These are phyloP conservation scores for Solanum verrucosum DNA, from an alignment of 257 asterid genomes.

Conservation along the genomic window DNA sequence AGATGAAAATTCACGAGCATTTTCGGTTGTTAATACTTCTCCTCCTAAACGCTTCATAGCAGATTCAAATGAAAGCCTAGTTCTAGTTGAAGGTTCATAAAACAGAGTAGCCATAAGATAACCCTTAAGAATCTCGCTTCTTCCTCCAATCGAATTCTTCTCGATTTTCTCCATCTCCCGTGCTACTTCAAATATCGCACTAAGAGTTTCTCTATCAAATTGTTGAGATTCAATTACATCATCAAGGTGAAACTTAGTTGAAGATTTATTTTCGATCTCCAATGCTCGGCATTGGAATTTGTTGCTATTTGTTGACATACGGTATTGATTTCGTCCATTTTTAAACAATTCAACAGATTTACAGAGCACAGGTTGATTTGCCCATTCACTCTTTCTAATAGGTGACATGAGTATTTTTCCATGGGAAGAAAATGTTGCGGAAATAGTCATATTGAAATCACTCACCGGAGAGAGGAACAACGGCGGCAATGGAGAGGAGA, in stretches of 20 bases:
- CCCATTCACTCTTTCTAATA: background rate
- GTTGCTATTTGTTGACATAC: conserved; percentile 2
- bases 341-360: background rate
- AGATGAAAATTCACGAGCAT: conserved; percentile 92
- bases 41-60: conserved; percentile 89
- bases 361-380: background rate
- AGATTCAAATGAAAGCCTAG: conserved; percentile 96
- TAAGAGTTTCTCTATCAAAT: conserved; percentile 65
- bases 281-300: conserved; percentile 36
- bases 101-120: conserved; percentile 87
- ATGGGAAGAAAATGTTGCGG: background rate
- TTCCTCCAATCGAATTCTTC: conserved; percentile 37
- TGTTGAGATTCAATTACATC: conserved; percentile 91
- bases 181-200: conserved; percentile 81
- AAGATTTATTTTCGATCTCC: conserved; percentile 31
- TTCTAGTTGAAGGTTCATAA: conserved; percentile 93
- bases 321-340: background rate
- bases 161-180: conserved; percentile 88
- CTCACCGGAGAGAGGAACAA: background rate
- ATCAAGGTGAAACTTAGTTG: conserved; percentile 51
- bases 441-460: background rate
- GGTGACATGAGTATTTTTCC: background rate
- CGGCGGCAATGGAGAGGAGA: background rate
- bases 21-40: conserved; percentile 89
- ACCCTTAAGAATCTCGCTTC: conserved; percentile 72